Conservation (phyloP, 2,329 filamentous ascomycete species). For the Aureobasidium vineae region DNA sequence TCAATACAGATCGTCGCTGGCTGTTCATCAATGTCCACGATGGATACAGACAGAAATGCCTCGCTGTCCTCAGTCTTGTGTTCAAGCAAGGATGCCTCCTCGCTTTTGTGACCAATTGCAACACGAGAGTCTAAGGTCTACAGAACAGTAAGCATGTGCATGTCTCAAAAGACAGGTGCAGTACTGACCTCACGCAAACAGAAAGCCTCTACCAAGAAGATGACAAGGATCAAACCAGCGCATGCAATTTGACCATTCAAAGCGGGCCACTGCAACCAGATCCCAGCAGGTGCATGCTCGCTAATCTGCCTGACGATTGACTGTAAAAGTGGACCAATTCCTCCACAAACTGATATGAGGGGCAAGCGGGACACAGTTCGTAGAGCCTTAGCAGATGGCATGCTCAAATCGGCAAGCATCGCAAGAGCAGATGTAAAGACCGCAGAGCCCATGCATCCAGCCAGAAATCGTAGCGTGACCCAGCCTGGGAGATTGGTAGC, state of each 20-base stretch:
- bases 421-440: conserved; percentile 47
- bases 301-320: conserved; percentile 46
- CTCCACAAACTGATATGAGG: conserved; percentile 47
- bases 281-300: conserved; percentile 39
- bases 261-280: conserved; percentile 47
- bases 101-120: conserved; percentile 41
- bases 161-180: not conserved
- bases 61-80: conserved; percentile 29
- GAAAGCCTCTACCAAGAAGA: conserved; percentile 43
- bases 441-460: conserved; percentile 47
- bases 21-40: conserved; percentile 31
- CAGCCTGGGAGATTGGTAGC: conserved; percentile 46
- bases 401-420: conserved; percentile 47
- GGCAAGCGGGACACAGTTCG: conserved; percentile 47
- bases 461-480: conserved; percentile 45
- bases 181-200: conserved; percentile 44
- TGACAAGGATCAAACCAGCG: conserved; percentile 43
- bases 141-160: conserved; percentile 16
- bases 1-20: conserved; percentile 45
- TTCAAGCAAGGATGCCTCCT: conserved; percentile 50
- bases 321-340: conserved; percentile 48
- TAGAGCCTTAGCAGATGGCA: conserved; percentile 31
- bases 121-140: not conserved
- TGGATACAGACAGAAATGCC: not conserved
- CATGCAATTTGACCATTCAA: conserved; percentile 48